A percentile compares a stretch with the other conserved stretches of the same genome.
These are phyloP conservation scores for Scheffersomyces cryptocercus DNA, from an alignment of 1,139 yeast species.

Conservation along the genomic window DNA sequence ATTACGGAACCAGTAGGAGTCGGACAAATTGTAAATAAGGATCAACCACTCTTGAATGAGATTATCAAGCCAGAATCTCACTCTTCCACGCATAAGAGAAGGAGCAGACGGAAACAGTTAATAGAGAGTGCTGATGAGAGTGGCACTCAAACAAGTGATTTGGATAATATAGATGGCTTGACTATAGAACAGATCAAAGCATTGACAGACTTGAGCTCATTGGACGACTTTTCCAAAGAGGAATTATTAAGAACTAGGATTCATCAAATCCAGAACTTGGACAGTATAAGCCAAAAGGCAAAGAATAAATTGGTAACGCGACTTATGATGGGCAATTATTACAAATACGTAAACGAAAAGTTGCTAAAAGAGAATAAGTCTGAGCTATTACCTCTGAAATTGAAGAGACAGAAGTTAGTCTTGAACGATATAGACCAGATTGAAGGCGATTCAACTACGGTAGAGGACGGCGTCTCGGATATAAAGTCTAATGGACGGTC, in stretches of 20 bases:
- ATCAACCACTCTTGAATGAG: constrained; percentile 51
- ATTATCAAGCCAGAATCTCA: constrained; percentile 45
- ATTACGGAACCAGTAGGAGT: constrained; percentile 60
- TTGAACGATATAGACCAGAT: constrained; percentile 7
- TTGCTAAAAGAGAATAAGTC: constrained; percentile 17
- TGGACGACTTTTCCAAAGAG: constrained; percentile 55
- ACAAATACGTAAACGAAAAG: constrained; percentile 44
- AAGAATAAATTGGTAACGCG: constrained; percentile 68
- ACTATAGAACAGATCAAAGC: constrained; percentile 35
- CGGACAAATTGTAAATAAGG: constrained; percentile 46
- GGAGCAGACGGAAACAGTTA: constrained; percentile 1
- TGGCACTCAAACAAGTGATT: constrained; percentile 32
- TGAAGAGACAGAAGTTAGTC: constrained; percentile 20
- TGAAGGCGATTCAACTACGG: neutral
- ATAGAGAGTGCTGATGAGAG: constrained; percentile 18
- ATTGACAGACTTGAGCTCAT: constrained; percentile 40
- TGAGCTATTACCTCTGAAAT: constrained; percentile 12
- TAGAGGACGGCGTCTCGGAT: constrained; percentile 12
- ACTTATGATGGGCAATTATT: constrained; percentile 75
- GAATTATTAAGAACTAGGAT: constrained; percentile 56
- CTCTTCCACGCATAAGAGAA: neutral
- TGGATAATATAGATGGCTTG: constrained; percentile 41
- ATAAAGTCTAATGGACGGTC: constrained; percentile 13
- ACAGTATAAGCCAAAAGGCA: constrained; percentile 47
- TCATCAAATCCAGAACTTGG: constrained; percentile 52